Percentiles rank a stretch among this genome's conserved stretches.
Conservation (phyloP, 2,329 filamentous ascomycete species). For the Phaeosphaeria sp. region DNA sequence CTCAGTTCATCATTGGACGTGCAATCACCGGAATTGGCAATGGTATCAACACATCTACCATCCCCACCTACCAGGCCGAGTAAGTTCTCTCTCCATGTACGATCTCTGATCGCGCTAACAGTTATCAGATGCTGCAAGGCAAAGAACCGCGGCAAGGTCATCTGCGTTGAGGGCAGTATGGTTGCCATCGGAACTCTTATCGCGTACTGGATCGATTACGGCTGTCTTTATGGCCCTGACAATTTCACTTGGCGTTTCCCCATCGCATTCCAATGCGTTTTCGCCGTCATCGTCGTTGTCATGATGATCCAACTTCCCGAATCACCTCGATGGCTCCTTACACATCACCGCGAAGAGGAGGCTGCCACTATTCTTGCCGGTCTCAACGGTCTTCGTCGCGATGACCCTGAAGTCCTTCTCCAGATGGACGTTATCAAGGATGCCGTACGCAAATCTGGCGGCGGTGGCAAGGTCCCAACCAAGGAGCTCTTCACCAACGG, state of each 20-base stretch:
- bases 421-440: conserved; percentile 71
- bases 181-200: conserved; percentile 58
- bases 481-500: conserved; percentile 64
- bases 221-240: conserved; percentile 41
- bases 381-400: conserved; percentile 53
- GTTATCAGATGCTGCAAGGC: conserved; percentile 51
- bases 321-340: conserved; percentile 41
- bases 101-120: background rate
- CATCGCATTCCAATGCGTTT: conserved; percentile 59
- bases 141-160: conserved; percentile 65
- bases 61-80: conserved; percentile 61
- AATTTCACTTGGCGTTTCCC: conserved; percentile 57
- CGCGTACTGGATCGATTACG: conserved; percentile 60
- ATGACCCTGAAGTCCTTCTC: conserved; percentile 61
- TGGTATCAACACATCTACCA: conserved; percentile 62
- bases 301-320: conserved; percentile 47
- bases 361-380: conserved; percentile 57
- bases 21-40: conserved; percentile 61
- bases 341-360: conserved; percentile 52
- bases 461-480: conserved; percentile 42
- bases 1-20: conserved; percentile 60
- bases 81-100: conserved; percentile 21
- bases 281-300: conserved; percentile 45
- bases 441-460: conserved; percentile 45
- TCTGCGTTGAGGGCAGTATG: conserved; percentile 62